A percentile compares a stretch with the other conserved stretches of the same genome.
phyloP scores from a whole-genome alignment of 129 eudicot genomes.

The Glebionis coronaria region DNA sequence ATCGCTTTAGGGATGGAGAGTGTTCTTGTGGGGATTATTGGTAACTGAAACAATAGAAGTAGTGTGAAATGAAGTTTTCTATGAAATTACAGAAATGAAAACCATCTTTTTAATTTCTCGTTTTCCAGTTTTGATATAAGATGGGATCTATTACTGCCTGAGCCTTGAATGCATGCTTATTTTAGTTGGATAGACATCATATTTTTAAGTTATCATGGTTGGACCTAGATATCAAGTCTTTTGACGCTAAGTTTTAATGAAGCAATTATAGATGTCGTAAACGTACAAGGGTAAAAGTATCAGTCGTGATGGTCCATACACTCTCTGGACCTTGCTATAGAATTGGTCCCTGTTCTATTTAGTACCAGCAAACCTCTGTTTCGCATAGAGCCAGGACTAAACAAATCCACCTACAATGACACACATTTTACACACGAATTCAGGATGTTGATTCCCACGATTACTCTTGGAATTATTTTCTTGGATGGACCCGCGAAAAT shows the following conservation, averaged over 20 bases:
- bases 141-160: background rate
- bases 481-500: background rate
- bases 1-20: constrained; percentile 42
- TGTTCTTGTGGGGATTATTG: constrained; percentile 49
- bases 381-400: background rate
- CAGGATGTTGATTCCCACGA: background rate
- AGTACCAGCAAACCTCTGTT: background rate
- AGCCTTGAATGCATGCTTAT: background rate
- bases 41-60: constrained; percentile 6
- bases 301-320: too few relatives aligned
- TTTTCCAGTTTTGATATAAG: background rate
- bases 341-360: background rate
- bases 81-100: background rate
- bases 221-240: background rate
- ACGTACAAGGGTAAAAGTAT: too few relatives aligned
- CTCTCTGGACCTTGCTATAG: background rate
- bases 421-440: background rate
- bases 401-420: background rate
- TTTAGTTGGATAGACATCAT: background rate
- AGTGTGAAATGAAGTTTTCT: background rate
- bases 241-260: background rate
- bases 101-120: background rate
- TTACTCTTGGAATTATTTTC: background rate
- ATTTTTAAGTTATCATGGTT: background rate
- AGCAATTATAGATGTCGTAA: background rate